These are phyloP conservation scores for Eremothecium sinecaudum DNA, from an alignment of 1,139 yeast species.

Conservation along the genomic window DNA sequence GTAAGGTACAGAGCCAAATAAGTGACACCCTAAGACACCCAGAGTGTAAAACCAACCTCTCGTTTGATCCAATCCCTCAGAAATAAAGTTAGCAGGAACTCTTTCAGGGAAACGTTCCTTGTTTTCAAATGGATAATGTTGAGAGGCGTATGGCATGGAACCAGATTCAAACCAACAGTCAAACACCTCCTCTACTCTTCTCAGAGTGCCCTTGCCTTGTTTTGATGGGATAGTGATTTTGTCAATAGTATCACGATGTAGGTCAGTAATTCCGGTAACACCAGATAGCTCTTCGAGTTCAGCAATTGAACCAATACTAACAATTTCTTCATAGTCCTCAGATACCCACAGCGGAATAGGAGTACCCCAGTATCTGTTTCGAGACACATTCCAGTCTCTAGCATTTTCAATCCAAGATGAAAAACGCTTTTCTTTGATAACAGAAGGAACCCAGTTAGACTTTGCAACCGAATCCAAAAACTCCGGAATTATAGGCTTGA, in stretches of 20 bases:
- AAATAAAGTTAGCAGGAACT: constrained; percentile 95
- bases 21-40: constrained; percentile 89
- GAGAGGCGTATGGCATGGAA: constrained; percentile 96
- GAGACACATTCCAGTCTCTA: constrained; percentile 96
- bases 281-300: constrained; percentile 84
- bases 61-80: constrained; percentile 98
- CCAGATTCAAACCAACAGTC: constrained; percentile 99
- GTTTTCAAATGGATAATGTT: constrained; percentile 92
- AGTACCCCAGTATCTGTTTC: constrained; percentile 99
- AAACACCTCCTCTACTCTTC: constrained; percentile 92
- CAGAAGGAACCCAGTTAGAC: constrained; percentile 91
- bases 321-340: constrained; percentile 85
- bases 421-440: constrained; percentile 87
- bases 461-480: constrained; percentile 78
- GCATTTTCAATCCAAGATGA: constrained; percentile 97
- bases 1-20: constrained; percentile 88
- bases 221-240: constrained; percentile 89
- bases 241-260: constrained; percentile 91
- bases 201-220: constrained; percentile 76
- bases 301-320: constrained; percentile 83
- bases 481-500: constrained; percentile 75
- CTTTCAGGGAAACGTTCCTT: constrained; percentile 56
- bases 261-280: constrained; percentile 65
- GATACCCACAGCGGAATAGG: constrained; percentile 97
- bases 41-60: constrained; percentile 99